Evolutionary conservation across 2,329 filamentous ascomycete genomes (phyloP).

Genomic region (Tolypocladium tropicale): DNA sequence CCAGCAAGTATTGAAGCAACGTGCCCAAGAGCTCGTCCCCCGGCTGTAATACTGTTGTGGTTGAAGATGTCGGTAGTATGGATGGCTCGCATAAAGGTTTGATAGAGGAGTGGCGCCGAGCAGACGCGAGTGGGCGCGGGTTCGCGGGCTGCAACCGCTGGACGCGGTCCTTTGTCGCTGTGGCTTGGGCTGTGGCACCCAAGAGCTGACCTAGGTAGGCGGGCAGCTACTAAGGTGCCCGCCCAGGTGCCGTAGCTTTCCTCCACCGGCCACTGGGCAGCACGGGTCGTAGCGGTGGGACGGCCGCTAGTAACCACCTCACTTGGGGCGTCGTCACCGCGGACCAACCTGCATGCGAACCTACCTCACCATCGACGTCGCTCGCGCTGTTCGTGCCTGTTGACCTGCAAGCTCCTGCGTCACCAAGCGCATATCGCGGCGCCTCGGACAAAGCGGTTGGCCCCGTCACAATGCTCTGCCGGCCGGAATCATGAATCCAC

Average conservation of each 20-base stretch:
- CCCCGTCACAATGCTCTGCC: slow-evolving; percentile 27
- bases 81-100: neutral
- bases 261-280: no score
- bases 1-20: neutral
- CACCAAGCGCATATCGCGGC: neutral
- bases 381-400: neutral
- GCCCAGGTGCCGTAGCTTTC: no score
- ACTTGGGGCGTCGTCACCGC: no score
- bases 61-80: neutral
- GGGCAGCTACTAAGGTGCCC: no score
- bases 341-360: neutral
- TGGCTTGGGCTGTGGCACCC: neutral
- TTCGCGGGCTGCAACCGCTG: slow-evolving; percentile 15
- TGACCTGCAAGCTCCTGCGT: neutral
- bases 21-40: neutral
- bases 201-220: no score
- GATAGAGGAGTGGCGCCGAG: neutral
- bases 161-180: slow-evolving; percentile 10
- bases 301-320: no score
- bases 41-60: neutral
- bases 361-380: neutral
- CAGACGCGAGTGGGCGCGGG: neutral
- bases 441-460: slow-evolving; percentile 2
- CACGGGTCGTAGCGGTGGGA: no score
- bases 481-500: slow-evolving; percentile 34